Evolutionary conservation across 331 rosid genomes (phyloP).

Genomic region (Spiraea crenata): DNA sequence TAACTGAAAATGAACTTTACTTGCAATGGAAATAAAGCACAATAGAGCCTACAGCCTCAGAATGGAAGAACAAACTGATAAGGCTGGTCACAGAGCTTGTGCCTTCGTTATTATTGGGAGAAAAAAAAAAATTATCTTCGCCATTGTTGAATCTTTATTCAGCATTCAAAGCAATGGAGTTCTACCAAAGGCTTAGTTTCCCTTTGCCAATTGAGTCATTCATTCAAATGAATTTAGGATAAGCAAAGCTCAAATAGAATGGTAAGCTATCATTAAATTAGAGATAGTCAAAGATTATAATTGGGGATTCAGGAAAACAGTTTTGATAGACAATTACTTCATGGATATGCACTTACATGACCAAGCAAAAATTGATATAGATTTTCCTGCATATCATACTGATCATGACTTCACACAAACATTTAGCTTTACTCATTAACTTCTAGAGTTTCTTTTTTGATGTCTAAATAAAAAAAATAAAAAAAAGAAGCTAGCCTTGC

Average conservation of each 20-base stretch:
- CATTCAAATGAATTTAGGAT: background rate
- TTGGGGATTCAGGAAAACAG: background rate
- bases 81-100: background rate
- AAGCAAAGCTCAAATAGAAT: background rate
- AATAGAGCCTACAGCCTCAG: background rate
- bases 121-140: background rate
- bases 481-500: background rate
- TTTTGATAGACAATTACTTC: background rate
- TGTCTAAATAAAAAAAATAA: background rate
- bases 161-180: background rate
- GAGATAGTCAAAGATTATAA: background rate
- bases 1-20: background rate
- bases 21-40: background rate
- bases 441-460: too few relatives aligned
- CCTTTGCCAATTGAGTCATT: background rate
- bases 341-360: background rate
- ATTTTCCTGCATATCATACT: background rate
- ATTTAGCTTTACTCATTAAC: too few relatives aligned
- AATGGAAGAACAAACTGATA: background rate
- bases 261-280: constrained; percentile 29
- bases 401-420: too few relatives aligned
- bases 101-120: background rate
- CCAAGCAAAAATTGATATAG: background rate
- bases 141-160: background rate
- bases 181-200: background rate